These are phyloP conservation scores for Tilletia caries DNA, from an alignment of 1,284 basidiomycete genomes.

Conservation along the genomic window DNA sequence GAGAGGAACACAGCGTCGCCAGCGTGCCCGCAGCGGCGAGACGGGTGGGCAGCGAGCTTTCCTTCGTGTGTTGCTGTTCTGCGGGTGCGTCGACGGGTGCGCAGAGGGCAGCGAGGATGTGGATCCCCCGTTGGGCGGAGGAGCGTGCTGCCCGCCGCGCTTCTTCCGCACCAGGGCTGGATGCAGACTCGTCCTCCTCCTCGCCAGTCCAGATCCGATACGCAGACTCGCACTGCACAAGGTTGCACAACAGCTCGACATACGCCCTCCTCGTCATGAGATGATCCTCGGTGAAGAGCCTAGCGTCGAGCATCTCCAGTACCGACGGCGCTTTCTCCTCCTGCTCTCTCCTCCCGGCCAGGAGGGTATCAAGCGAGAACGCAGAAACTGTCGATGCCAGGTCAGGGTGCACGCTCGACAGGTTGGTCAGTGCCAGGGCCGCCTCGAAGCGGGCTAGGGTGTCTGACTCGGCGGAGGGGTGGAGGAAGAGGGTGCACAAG, in stretches of 20 bases:
- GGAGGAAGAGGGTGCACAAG: not conserved
- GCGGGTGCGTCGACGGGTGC: not conserved
- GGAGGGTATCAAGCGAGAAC: slow-evolving; percentile 17
- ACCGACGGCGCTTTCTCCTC: not conserved
- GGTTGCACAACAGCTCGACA: slow-evolving; percentile 88
- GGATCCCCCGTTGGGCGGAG: not conserved
- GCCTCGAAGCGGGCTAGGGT: slow-evolving; percentile 69
- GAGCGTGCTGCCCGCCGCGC: not conserved
- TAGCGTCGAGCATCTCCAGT: slow-evolving; percentile 49
- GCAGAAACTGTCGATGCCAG: slow-evolving; percentile 61
- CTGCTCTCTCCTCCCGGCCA: not conserved
- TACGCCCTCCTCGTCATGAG: slow-evolving; percentile 76
- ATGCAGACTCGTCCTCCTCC: slow-evolving; percentile 16
- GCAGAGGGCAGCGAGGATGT: slow-evolving; percentile 12
- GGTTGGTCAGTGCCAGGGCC: slow-evolving; percentile 90
- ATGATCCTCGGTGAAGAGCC: slow-evolving; percentile 76
- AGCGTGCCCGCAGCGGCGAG: slow-evolving; percentile 80
- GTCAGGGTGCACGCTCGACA: slow-evolving; percentile 72
- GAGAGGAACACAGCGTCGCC: slow-evolving; percentile 69
- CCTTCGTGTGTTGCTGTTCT: not conserved
- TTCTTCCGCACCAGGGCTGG: not conserved
- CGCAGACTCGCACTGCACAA: slow-evolving; percentile 71
- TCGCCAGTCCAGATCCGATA: slow-evolving; percentile 66
- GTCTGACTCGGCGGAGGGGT: not conserved
- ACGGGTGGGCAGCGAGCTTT: slow-evolving; percentile 62